Conservation (phyloP, 768 basidiomycete species). For the Cantharellus cinnabarinus region DNA sequence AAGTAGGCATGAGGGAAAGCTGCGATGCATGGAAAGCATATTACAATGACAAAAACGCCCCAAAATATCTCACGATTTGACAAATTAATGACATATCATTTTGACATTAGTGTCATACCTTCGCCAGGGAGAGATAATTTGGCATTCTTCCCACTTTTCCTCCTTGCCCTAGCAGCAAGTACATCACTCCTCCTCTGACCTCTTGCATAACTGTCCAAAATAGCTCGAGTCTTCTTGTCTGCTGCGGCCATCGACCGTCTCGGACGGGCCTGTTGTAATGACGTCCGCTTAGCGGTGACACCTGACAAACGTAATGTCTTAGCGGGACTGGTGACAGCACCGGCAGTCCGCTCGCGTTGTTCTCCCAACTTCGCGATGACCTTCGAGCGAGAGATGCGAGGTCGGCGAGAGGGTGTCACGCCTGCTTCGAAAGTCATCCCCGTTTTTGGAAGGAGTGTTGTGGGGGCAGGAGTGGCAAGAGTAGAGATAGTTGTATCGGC, state of each 20-base stretch:
- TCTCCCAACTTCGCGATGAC: conserved; percentile 8
- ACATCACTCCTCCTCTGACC: neutral
- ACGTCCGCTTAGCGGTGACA: neutral
- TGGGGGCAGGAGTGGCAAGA: neutral
- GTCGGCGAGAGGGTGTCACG: neutral
- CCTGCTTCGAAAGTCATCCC: neutral
- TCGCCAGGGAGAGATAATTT: no score
- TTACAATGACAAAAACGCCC: no score
- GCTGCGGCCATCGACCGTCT: neutral
- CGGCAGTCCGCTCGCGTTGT: neutral
- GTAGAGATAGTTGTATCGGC: neutral
- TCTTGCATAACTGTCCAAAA: neutral
- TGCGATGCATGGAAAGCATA: no score
- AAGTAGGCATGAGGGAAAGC: no score
- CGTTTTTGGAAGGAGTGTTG: neutral
- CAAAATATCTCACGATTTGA: no score
- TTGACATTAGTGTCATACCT: no score
- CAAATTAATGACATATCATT: no score
- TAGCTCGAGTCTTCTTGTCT: neutral
- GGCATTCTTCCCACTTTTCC: no score
- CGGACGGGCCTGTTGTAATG: neutral
- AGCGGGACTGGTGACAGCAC: neutral
- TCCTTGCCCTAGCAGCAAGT: no score
- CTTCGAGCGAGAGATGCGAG: conserved; percentile 6
- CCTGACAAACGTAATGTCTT: neutral